Base-by-base conservation (phyloP, 1,139 yeast species). In the Pichia sp. region DNA sequence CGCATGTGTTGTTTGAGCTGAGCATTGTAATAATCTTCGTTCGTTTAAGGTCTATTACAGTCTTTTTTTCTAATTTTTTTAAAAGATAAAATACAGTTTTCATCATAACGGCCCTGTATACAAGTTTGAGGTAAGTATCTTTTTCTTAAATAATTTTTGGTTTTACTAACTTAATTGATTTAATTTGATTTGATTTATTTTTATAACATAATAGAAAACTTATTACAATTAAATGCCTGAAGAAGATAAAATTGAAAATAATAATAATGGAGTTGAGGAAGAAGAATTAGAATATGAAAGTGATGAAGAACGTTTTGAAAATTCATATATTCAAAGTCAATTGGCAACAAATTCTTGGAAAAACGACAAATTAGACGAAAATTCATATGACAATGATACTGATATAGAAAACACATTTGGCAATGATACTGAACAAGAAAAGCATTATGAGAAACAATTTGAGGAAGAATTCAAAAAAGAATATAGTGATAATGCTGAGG, bases 201-300 rank as follows among this genome's bases (percentile, higher is more conserved):
- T 18, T 18, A 18, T 18, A n/a, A n/a, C n/a, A n/a, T n/a, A 18
- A 18, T 18, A 18, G 18, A 18, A 18, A 18, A 1, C 18, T 18
- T 18, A 18, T 18, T 18, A 18, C 18, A 18, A 18, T 18, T 18
- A 18, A 18, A 18, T 18, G 18, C 18, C 1, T 18, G 1, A 1
- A 18, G 1, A 18, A 1, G 18, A 18, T 18, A 18, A 10, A 9
- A 9, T 27, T 27, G 18, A 26, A 26, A 11, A 28, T 1, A 34
- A 28, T 18, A 8, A 11, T 7, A 10, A 39, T 8, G 35, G 30
- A 5, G 4, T 18, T 18, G 18, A 7, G 3, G 50, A 47, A 7
- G 53, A 50, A 33, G 34, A 45, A 28, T n/a, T 50, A 28, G 53
- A 45, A 33, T 48, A 47, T 18, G 53, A 49, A 27, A 49, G 51